Base-by-base conservation (phyloP, 148 eudicot species). In the Cornus florida region DNA sequence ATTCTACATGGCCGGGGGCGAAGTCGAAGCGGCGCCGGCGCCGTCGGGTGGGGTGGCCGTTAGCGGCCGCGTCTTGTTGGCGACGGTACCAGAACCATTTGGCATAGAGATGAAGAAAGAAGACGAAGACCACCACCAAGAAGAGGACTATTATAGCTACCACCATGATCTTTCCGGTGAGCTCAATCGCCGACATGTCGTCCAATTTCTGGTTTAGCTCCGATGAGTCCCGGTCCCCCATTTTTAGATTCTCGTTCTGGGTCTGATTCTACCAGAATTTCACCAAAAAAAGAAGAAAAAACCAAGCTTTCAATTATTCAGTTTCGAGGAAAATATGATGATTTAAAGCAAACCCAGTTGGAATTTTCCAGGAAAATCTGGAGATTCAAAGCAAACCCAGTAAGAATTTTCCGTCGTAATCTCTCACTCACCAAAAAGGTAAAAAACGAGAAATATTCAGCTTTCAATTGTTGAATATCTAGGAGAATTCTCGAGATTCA, bases 81-180 rank as follows among this genome's bases (percentile, higher is more conserved):
- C 87, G 81, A 77, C 85, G 80, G 56, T 79, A 33, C 90, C 86
- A 84, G 67, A 83, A 86, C 84, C 86, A 91, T 75, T 84, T 92
- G 72, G 91, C 87, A 71, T 90, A 93, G 67, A 92, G 59, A 69
- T 90, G 87, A 16, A 93, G 82, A 60, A 88, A 86, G 67, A 93
- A 75, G 68, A 86, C 84, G 19, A 94, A 74, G 69, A 81, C 73
- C 0, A 92, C 60, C 22, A 89, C 87, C 12, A 95, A 35, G 72
- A 88, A 88, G 60, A 93, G 80, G 64, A 88, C 74, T 57, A 89
- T 20, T 46, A 92, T 71, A 20, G 83, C 75, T 31, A 71, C 87
- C 35, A 91, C 80, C 93, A 92, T 85, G 73, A 90, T 81, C 71
- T 85, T 88, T 28, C 91, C 87, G 16, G 96, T 83, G 7, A 89